Evolutionary conservation across 495 filamentous ascomycete species (phyloP), one percentile per base, ranked within the genome.

Genomic region (Parathielavia appendiculata): DNA sequence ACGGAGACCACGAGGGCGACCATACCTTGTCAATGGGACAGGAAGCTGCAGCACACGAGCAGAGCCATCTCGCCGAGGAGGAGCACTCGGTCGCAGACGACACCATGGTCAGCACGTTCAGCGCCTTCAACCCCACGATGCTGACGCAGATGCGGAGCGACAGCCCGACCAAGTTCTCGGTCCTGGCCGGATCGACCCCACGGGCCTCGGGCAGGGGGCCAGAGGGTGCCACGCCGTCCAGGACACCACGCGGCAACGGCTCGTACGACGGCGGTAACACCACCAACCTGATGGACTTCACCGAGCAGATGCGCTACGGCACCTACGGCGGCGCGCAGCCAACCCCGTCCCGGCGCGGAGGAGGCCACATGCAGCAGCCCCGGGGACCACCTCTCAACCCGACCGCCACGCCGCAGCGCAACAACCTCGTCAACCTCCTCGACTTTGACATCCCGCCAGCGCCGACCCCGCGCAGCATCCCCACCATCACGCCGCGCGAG

Each of bases 381-480:
- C 58, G 66, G 4, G 16, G 39, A 6, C 7, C 23, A 16, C 61
- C 59, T 34, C 57, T 61, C 11, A 40, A 57, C 22, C 34, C 51
- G 0, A 56, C 64, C 14, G 65, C 64, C 9, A 79, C 76, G 1
- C 76, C 76, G 9, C 68, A 73, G 19, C 69, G 54, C 36, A 67
- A 55, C 50, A 60, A 57, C 56, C 63, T 71, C 49, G 71, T 76
- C 35, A 87, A 87, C 61, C 80, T 97, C 10, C 81, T 98, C 39
- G 93, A 98, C 69, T 96, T 97, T 67, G 92, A 97, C 61, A 86
- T 97, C 16, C 90, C 91, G 11, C 89, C 90, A 4, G 81, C 86
- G 12, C 91, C 91, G 4, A 97, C 93, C 1, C 93, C 93, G 17
- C 87, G 92, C 55, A 95, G 89, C 43, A 83, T 97, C 43, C 93